A percentile compares a stretch with the other conserved stretches of the same genome.
Conservation (phyloP, 768 basidiomycete genomes). For the Phaeotremella skinneri region DNA sequence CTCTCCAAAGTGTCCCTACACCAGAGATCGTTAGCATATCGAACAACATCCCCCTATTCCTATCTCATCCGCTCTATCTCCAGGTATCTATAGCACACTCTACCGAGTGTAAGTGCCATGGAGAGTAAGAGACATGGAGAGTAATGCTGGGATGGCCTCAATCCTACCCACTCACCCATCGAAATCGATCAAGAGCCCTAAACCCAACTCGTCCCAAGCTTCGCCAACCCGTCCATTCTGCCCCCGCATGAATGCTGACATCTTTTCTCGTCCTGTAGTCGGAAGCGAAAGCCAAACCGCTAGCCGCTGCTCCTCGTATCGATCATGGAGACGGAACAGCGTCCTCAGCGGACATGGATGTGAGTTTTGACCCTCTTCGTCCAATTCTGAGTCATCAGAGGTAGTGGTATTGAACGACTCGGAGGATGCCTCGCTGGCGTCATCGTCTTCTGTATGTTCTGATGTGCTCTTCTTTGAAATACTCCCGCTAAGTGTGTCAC, state of each 20-base stretch:
- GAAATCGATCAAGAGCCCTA: constrained; percentile 24
- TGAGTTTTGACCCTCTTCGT: constrained; percentile 9
- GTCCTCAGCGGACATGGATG: constrained; percentile 30
- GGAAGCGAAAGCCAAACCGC: constrained; percentile 38
- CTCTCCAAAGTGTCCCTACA: constrained; percentile 11
- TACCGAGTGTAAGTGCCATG: too few relatives aligned
- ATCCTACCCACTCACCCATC: constrained; percentile 34
- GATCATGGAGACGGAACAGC: constrained; percentile 38
- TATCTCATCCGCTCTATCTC: too few relatives aligned
- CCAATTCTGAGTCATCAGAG: too few relatives aligned
- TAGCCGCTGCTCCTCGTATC: constrained; percentile 42
- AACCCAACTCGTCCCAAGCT: constrained; percentile 37
- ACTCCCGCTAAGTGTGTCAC: neutral
- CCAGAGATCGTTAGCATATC: neutral
- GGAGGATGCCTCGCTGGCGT: neutral
- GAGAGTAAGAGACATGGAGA: too few relatives aligned
- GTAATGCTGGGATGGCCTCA: too few relatives aligned
- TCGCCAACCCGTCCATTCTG: constrained; percentile 24
- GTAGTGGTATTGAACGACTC: too few relatives aligned
- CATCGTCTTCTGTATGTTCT: neutral
- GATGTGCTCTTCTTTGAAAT: neutral
- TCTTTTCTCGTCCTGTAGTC: constrained; percentile 19
- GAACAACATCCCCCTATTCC: neutral
- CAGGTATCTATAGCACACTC: too few relatives aligned
- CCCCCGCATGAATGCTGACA: constrained; percentile 37